Evolutionary conservation across 177 flowering plant genomes (phyloP).

Genomic region (Telopea speciosissima): DNA sequence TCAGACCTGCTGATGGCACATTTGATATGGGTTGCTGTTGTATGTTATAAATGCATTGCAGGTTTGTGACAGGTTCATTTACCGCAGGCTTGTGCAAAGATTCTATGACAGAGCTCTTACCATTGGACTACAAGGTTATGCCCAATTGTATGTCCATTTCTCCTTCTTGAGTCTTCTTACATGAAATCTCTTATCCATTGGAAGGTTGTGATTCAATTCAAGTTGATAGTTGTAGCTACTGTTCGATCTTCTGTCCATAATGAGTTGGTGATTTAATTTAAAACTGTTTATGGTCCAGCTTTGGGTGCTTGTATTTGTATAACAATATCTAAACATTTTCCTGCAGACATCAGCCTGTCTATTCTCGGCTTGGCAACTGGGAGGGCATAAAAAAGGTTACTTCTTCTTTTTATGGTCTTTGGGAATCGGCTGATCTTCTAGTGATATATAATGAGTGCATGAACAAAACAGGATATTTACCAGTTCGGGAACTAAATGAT

Average conservation of each 20-base stretch:
- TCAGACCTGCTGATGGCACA: not conserved
- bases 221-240: too few species aligned
- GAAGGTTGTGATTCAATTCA: too few species aligned
- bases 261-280: not conserved
- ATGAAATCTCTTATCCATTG: constrained; percentile 4
- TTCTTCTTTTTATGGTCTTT: not conserved
- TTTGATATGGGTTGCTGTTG: not conserved
- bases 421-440: not conserved
- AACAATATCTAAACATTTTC: not conserved
- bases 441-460: not conserved
- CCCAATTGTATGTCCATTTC: constrained; percentile 59
- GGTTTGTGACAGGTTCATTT: constrained; percentile 87
- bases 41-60: constrained; percentile 20
- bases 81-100: constrained; percentile 65
- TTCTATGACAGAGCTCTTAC: constrained; percentile 76
- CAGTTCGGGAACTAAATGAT: not conserved
- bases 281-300: too few species aligned
- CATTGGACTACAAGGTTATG: constrained; percentile 84
- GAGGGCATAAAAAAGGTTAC: constrained; percentile 53
- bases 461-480: not conserved
- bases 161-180: not conserved
- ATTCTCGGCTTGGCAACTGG: constrained; percentile 33
- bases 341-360: constrained; percentile 29
- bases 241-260: not conserved
- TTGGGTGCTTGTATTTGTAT: not conserved